These are phyloP conservation scores for Arctium minus DNA, from an alignment of 129 eudicot species.

Conservation along the genomic window DNA sequence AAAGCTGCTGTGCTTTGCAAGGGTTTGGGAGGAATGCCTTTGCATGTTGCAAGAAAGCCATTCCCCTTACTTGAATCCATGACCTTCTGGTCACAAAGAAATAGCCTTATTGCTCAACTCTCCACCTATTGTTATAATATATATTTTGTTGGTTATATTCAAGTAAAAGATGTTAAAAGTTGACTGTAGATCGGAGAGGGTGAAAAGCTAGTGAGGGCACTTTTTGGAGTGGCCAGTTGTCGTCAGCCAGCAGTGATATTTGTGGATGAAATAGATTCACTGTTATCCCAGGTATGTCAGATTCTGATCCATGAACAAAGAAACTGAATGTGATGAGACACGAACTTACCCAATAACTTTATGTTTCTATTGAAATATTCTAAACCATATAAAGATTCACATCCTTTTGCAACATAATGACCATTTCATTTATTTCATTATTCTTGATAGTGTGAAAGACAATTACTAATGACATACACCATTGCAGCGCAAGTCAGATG, in stretches of 20 bases:
- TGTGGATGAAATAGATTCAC: conserved; percentile 96
- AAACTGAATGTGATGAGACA: conserved; percentile 7
- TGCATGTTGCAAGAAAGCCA: background rate
- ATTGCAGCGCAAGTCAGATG: conserved; percentile 93
- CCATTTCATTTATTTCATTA: background rate
- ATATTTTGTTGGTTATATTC: background rate
- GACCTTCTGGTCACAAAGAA: background rate
- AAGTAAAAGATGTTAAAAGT: background rate
- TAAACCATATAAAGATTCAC: background rate
- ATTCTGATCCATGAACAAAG: conserved; percentile 7
- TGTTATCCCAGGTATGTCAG: conserved; percentile 72
- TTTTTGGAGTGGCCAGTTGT: conserved; percentile 94
- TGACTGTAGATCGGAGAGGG: conserved; percentile 87
- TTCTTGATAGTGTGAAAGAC: conserved; percentile 12
- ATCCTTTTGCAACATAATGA: background rate
- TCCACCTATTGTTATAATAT: background rate
- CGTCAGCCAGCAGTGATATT: conserved; percentile 98
- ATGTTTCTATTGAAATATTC: background rate
- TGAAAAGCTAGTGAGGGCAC: conserved; percentile 95
- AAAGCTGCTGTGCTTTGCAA: background rate
- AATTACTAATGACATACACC: conserved; percentile 8
- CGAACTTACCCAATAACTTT: background rate
- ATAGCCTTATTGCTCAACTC: background rate
- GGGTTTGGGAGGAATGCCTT: background rate
- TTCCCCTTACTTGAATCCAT: background rate